Conservation (phyloP, 352 stramenopile genomes). For the Peronospora tabacina region DNA sequence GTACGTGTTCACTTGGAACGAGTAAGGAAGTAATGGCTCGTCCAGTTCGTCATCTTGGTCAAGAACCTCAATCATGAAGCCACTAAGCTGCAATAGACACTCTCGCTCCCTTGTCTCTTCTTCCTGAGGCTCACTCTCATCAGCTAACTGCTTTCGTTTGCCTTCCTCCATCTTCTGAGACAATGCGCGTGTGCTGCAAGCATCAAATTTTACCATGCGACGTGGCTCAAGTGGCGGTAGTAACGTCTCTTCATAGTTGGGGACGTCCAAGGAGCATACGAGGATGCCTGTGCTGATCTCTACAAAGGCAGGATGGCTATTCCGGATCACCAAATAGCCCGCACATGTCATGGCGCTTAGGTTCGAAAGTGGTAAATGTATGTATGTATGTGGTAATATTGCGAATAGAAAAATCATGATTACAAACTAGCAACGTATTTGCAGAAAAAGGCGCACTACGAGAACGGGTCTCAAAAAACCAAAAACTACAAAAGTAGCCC, state of each 20-base stretch:
- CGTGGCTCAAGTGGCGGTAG: constrained; percentile 42
- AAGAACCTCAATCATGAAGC: constrained; percentile 49
- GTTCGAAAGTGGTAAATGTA: constrained; percentile 16
- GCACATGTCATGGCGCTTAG: constrained; percentile 46
- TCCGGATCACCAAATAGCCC: constrained; percentile 57
- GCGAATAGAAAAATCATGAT: neutral
- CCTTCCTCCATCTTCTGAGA: constrained; percentile 27
- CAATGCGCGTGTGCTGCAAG: constrained; percentile 7
- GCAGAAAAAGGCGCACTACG: constrained; percentile 12
- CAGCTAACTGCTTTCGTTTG: constrained; percentile 15
- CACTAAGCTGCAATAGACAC: constrained; percentile 53
- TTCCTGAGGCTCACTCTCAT: constrained; percentile 19
- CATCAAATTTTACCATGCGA: constrained; percentile 32
- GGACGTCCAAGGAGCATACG: constrained; percentile 29
- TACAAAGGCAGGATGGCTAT: constrained; percentile 44
- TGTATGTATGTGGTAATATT: too few species aligned
- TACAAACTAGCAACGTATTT: neutral
- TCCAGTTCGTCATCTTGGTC: constrained; percentile 41
- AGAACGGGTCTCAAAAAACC: too few species aligned
- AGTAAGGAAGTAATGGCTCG: constrained; percentile 35
- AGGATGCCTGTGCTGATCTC: constrained; percentile 53
- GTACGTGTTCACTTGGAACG: constrained; percentile 67
- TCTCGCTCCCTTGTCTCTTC: constrained; percentile 16
- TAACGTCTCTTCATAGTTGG: constrained; percentile 6
- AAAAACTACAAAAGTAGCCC: neutral